Percentiles rank a stretch among this genome's conserved stretches.
Conservation (phyloP, 345 rosid genomes). For the Cochlearia excelsa region DNA sequence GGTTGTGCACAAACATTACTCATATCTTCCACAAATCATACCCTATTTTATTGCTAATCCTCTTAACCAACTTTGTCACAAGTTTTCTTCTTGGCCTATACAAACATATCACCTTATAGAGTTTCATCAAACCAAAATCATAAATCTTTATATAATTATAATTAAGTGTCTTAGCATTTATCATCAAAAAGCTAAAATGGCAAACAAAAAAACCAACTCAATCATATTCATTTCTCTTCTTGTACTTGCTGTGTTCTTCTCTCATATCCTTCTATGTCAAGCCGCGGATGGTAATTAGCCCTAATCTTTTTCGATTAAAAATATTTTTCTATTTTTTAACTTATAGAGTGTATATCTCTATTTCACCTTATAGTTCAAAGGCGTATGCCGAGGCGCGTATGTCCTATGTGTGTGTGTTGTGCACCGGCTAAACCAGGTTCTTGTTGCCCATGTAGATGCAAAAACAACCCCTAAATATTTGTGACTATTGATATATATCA, state of each 20-base stretch:
- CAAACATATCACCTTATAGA: neutral
- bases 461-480: constrained; percentile 5
- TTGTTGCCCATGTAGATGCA: constrained; percentile 29
- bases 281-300: constrained; percentile 1
- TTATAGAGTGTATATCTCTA: neutral
- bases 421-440: constrained; percentile 23
- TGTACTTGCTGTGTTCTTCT: constrained; percentile 15
- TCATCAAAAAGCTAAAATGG: constrained; percentile 6
- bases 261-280: constrained; percentile 23
- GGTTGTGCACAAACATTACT: no score
- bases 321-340: no score
- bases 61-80: constrained; percentile 14
- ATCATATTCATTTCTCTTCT: constrained; percentile 20
- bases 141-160: neutral
- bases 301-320: neutral
- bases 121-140: constrained; percentile 10
- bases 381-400: constrained; percentile 1
- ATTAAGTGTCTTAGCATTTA: neutral
- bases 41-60: constrained; percentile 6
- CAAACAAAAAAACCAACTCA: constrained; percentile 15
- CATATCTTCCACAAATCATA: no score
- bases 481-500: neutral
- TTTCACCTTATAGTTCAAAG: neutral
- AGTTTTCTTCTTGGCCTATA: constrained; percentile 14
- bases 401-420: constrained; percentile 31